Conservation (phyloP, 2,329 filamentous ascomycete genomes). For the Pseudopyrenochaeta lycopersici region DNA sequence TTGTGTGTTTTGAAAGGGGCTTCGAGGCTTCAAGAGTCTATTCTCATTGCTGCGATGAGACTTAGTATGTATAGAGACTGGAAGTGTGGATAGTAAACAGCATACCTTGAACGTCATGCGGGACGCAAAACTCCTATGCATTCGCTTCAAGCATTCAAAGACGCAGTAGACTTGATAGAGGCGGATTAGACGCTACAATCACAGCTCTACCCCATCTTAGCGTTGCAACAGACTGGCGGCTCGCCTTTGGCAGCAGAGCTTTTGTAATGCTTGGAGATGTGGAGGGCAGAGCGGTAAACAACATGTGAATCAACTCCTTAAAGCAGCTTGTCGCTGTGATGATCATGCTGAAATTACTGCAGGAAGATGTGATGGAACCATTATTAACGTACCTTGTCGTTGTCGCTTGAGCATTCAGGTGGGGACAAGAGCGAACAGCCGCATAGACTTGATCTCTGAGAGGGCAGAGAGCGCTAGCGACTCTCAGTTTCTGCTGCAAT, state of each 20-base stretch:
- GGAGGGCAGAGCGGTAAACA: neutral
- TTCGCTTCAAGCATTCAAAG: neutral
- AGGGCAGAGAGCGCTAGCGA: constrained; percentile 7
- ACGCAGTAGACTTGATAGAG: neutral
- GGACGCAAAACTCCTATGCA: neutral
- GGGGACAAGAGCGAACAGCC: constrained; percentile 1
- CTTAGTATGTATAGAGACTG: neutral
- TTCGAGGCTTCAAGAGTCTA: neutral
- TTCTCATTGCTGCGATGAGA: neutral
- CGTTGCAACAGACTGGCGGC: neutral
- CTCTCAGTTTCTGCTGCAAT: neutral
- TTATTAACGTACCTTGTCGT: constrained; percentile 6
- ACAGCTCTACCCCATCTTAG: constrained; percentile 2
- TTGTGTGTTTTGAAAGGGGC: neutral
- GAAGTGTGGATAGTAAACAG: neutral
- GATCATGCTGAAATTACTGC: neutral
- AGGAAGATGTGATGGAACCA: neutral
- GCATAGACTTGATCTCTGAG: neutral
- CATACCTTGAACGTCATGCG: neutral
- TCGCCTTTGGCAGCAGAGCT: neutral
- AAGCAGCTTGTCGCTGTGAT: neutral
- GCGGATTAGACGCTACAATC: neutral
- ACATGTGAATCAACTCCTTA: neutral
- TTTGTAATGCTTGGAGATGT: neutral
- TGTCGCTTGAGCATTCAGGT: neutral